phyloP scores from a whole-genome alignment of 2,329 filamentous ascomycete species.

The Cercospora janseana region DNA sequence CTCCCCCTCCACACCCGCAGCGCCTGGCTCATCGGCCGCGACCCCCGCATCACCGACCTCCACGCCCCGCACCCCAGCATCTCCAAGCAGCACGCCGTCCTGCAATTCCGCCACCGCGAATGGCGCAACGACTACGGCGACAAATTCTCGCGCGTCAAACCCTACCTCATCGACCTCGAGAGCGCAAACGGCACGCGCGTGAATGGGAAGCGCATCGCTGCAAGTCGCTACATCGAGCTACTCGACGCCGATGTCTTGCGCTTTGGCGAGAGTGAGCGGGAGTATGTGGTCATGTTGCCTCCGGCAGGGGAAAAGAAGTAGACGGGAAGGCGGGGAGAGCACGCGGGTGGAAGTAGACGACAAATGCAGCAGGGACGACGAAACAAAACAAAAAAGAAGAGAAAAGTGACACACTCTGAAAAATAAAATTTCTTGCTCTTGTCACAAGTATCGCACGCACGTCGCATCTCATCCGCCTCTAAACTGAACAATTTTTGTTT shows the following conservation, averaged over 20 bases:
- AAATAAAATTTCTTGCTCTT: no score
- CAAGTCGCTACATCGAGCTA: constrained; percentile 79
- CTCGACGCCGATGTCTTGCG: constrained; percentile 83
- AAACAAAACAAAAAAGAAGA: no score
- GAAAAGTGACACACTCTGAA: no score
- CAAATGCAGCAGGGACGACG: no score
- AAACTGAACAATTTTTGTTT: no score
- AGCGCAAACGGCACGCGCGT: constrained; percentile 86
- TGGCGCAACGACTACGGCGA: constrained; percentile 86
- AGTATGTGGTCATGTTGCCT: constrained; percentile 92
- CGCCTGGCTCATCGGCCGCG: constrained; percentile 88
- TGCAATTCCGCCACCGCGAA: constrained; percentile 86
- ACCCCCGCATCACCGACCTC: constrained; percentile 76
- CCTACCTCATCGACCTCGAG: constrained; percentile 90
- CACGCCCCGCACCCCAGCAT: constrained; percentile 85
- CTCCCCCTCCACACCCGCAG: constrained; percentile 72
- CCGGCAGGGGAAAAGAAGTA: constrained; percentile 16
- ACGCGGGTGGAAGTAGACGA: not conserved
- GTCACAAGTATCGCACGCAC: no score
- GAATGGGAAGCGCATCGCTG: constrained; percentile 71
- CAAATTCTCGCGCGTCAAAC: constrained; percentile 66
- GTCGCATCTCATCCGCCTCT: no score
- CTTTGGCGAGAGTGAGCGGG: constrained; percentile 83
- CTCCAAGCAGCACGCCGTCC: constrained; percentile 91
- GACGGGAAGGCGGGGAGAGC: not conserved